Evolutionary conservation across 1,284 basidiomycete genomes (phyloP), one percentile per base, ranked within the genome.

Genomic region (Rhodotorula mucilaginosa): DNA sequence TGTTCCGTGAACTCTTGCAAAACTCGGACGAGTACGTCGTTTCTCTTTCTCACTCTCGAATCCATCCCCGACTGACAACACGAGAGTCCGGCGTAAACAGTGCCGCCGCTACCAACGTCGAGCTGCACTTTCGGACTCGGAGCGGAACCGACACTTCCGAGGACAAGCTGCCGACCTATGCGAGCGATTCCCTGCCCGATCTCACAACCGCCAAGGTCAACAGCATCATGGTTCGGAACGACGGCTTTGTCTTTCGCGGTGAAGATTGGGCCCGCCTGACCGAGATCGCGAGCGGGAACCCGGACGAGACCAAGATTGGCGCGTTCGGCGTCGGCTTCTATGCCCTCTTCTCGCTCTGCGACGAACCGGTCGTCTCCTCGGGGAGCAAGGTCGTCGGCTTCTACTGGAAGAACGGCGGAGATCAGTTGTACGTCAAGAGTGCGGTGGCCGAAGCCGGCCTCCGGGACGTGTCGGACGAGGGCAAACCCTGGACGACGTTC

Each of bases 281-380:
- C 84, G 95, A 77, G 64, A 78, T 79, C 23, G 90, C 90, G n/a
- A 88, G 90, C 79, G 90, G 90, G 2, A 92, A 92, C 78, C 90
- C 90, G 0, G 89, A 91, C 76, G 89, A 91, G 79, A 88, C 89
- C 81, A 91, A 91, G 82, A 91, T 92, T 67, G 91, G 91, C 26
- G 90, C 91, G 5, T 92, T 93, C 78, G 91, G 72, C 4, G 75
- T 79, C 23, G 79, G 76, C 18, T 83, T 77, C 68, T 83, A 81
- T 68, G 81, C 77, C 2, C 69, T 78, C 23, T 79, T 79, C 72
- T 76, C 74, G 3, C 69, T 77, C 16, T 75, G 72, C 49, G 95
- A 98, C 74, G 90, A 93, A 75, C 96, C 96, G 0, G 91, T 96
- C 78, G 95, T 98, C 15, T 90, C 88, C 16, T 94, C 91, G 23